Conservation (phyloP, 768 basidiomycete species). For the Lactifluus echinatus region DNA sequence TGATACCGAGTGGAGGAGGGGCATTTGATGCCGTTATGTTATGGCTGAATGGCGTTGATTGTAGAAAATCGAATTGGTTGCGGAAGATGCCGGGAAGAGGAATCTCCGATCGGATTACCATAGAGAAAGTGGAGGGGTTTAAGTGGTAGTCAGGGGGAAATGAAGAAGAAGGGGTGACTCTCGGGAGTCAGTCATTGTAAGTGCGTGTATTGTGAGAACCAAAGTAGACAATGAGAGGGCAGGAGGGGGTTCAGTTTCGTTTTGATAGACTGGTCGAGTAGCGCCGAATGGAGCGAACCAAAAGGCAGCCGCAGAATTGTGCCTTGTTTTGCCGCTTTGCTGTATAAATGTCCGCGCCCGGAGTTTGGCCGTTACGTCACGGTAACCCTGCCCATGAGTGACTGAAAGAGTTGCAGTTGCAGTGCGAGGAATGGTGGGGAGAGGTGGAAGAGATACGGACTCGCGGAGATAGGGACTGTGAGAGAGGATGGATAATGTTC, state of each 20-base stretch:
- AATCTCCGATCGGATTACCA: background rate
- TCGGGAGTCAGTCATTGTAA: background rate
- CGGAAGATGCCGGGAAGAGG: slow-evolving; percentile 15
- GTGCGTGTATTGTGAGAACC: background rate
- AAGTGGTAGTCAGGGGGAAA: background rate
- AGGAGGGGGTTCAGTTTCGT: slow-evolving; percentile 1
- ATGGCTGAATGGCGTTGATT: slow-evolving; percentile 6
- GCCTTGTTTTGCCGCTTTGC: slow-evolving; percentile 3
- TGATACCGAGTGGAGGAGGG: slow-evolving; percentile 7
- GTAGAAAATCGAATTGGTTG: slow-evolving; percentile 4
- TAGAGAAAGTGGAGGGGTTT: slow-evolving; percentile 8
- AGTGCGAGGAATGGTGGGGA: background rate
- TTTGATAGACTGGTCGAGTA: background rate
- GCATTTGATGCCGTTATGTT: slow-evolving; percentile 9
- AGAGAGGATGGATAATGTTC: background rate
- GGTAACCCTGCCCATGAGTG: slow-evolving; percentile 6
- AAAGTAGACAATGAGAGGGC: background rate
- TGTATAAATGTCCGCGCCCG: background rate
- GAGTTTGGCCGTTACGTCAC: slow-evolving; percentile 17
- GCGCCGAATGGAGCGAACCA: slow-evolving; percentile 15
- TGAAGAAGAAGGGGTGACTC: background rate
- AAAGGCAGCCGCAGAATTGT: background rate
- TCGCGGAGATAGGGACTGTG: slow-evolving; percentile 1
- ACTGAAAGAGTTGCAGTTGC: too few species aligned
- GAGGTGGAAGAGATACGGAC: background rate